Evolutionary conservation across 2,329 filamentous ascomycete species (phyloP).

Genomic region (Paecilomyces dactylethromorphus): DNA sequence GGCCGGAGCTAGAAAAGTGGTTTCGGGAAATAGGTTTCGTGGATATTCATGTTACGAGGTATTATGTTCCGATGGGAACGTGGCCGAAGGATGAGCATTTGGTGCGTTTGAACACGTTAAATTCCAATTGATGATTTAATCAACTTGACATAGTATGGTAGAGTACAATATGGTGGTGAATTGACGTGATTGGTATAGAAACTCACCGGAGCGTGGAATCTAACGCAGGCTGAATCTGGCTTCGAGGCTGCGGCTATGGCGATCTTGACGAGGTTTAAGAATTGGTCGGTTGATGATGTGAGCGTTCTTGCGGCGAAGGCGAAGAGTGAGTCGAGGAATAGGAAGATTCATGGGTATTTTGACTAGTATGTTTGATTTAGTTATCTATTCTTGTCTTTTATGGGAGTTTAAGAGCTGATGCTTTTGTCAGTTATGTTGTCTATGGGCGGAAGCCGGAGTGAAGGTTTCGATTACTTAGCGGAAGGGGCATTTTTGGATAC

Average conservation of each 20-base stretch:
- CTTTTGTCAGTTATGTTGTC: not conserved
- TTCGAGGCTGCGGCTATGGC: not conserved
- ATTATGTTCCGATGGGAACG: constrained; percentile 1
- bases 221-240: not conserved
- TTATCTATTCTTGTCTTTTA: not conserved
- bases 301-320: not conserved
- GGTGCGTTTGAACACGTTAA: not conserved
- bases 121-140: not conserved
- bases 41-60: constrained; percentile 1
- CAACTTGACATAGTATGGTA: not conserved
- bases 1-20: constrained; percentile 1
- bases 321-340: not conserved
- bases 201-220: not conserved
- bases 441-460: not conserved
- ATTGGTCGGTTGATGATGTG: not conserved
- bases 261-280: not conserved
- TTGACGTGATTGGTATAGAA: not conserved
- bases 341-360: not conserved
- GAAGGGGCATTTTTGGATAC: too few relatives aligned
- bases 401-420: not conserved
- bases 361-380: not conserved
- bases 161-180: not conserved
- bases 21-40: constrained; percentile 1
- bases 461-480: not conserved
- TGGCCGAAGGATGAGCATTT: constrained; percentile 2